These are phyloP conservation scores for Pholiota adiposa DNA, from an alignment of 1,284 basidiomycete species.

Conservation along the genomic window DNA sequence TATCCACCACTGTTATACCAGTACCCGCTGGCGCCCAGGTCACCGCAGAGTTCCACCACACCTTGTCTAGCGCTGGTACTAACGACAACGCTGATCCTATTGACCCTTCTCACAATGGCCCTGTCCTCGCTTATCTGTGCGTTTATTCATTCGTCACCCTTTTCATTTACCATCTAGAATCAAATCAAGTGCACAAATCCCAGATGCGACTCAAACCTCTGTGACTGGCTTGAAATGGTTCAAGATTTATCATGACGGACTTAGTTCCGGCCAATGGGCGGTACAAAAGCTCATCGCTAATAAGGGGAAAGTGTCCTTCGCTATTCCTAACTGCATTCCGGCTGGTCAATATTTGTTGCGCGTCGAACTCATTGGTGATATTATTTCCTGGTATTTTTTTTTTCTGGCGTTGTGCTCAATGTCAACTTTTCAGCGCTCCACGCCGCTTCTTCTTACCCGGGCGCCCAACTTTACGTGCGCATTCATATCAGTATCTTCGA, in stretches of 20 bases:
- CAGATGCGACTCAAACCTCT: conserved; percentile 44
- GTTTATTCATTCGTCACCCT: conserved; percentile 17
- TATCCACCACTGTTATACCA: conserved; percentile 52
- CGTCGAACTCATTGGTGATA: conserved; percentile 54
- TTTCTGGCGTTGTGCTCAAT: background rate
- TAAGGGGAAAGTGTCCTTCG: conserved; percentile 59
- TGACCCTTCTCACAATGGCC: conserved; percentile 57
- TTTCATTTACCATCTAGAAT: background rate
- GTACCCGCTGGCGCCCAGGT: conserved; percentile 54
- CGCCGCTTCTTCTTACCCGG: conserved; percentile 44
- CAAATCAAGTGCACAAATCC: conserved; percentile 46
- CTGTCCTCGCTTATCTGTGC: conserved; percentile 57
- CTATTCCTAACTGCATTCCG: conserved; percentile 51
- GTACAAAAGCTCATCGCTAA: conserved; percentile 44
- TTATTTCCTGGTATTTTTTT: background rate
- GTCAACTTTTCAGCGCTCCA: conserved; percentile 32
- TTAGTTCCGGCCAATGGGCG: conserved; percentile 40
- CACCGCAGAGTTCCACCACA: conserved; percentile 60
- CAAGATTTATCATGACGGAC: conserved; percentile 45
- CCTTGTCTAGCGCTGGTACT: conserved; percentile 46
- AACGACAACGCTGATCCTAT: conserved; percentile 53
- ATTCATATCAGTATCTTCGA: background rate
- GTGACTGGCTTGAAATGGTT: conserved; percentile 59
- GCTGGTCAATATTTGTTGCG: conserved; percentile 57
- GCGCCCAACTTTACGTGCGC: conserved; percentile 54